These are phyloP conservation scores for Boletus sp. DNA, from an alignment of 768 basidiomycete genomes.

Conservation along the genomic window DNA sequence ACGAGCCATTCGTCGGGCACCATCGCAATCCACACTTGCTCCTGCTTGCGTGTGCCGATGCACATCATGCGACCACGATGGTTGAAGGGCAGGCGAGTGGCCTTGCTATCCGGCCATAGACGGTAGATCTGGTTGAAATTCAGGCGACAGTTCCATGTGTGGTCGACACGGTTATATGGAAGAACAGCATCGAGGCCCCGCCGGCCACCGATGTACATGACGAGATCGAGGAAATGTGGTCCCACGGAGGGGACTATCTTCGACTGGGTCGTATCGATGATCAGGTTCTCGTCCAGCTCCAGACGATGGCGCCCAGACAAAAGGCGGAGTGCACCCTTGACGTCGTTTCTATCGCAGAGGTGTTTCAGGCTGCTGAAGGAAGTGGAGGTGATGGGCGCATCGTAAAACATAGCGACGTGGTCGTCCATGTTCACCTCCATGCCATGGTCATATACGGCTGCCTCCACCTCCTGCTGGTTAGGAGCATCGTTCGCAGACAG, in stretches of 20 bases:
- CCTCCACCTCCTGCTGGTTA: not conserved
- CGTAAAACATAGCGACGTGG: not conserved
- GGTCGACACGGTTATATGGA: not conserved
- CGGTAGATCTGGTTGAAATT: fast-evolving
- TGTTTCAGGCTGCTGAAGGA: not conserved
- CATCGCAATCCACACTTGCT: not conserved
- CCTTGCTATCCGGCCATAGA: not conserved
- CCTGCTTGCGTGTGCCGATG: not conserved
- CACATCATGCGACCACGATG: not conserved
- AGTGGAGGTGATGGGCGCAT: not conserved
- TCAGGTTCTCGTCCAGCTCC: not conserved
- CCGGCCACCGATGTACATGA: not conserved
- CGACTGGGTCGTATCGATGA: not conserved
- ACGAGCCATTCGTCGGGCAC: too few relatives aligned
- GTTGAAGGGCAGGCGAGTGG: not conserved
- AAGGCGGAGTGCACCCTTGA: not conserved
- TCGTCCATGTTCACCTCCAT: fast-evolving
- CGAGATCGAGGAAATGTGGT: not conserved
- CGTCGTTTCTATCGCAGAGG: not conserved
- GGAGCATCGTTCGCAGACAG: not conserved
- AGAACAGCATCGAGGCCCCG: not conserved
- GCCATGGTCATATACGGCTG: not conserved
- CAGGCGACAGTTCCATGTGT: not conserved
- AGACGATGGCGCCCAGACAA: not conserved
- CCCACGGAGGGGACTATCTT: not conserved